phyloP scores from a whole-genome alignment of 345 rosid genomes.

The sweet orange (Citrus sinensis) region DNA sequence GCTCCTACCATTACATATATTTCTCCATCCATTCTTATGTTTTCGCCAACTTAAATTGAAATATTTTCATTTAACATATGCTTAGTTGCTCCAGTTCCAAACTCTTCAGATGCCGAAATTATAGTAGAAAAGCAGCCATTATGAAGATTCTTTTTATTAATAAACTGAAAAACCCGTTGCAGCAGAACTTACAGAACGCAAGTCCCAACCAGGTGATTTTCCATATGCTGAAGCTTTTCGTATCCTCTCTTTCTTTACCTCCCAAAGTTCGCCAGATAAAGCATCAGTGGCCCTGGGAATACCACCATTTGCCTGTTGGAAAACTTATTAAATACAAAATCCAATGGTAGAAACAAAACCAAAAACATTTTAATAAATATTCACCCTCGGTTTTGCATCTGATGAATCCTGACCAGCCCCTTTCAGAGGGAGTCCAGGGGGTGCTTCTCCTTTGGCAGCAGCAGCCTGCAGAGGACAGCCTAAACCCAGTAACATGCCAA shows the following conservation, averaged over 20 bases:
- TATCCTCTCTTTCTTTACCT: slow-evolving; percentile 79
- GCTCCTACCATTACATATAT: neutral
- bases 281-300: slow-evolving; percentile 86
- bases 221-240: slow-evolving; percentile 79
- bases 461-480: slow-evolving; percentile 68
- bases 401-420: slow-evolving; percentile 98
- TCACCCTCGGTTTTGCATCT: slow-evolving; percentile 81
- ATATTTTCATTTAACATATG: neutral
- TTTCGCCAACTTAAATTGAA: neutral
- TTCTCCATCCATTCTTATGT: neutral
- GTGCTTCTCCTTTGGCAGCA: slow-evolving; percentile 99
- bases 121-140: neutral
- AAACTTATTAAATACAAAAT: slow-evolving; percentile 13
- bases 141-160: neutral
- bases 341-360: slow-evolving; percentile 6
- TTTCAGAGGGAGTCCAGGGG: slow-evolving; percentile 97
- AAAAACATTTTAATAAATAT: slow-evolving; percentile 12
- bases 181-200: slow-evolving; percentile 87
- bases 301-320: slow-evolving; percentile 71
- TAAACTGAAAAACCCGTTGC: neutral
- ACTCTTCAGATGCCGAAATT: neutral
- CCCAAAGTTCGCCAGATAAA: slow-evolving; percentile 96
- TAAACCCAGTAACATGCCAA: slow-evolving; percentile 16
- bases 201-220: slow-evolving; percentile 90
- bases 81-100: neutral